phyloP scores from a whole-genome alignment of 2,329 filamentous ascomycete species.

The Bipolaris cookei region DNA sequence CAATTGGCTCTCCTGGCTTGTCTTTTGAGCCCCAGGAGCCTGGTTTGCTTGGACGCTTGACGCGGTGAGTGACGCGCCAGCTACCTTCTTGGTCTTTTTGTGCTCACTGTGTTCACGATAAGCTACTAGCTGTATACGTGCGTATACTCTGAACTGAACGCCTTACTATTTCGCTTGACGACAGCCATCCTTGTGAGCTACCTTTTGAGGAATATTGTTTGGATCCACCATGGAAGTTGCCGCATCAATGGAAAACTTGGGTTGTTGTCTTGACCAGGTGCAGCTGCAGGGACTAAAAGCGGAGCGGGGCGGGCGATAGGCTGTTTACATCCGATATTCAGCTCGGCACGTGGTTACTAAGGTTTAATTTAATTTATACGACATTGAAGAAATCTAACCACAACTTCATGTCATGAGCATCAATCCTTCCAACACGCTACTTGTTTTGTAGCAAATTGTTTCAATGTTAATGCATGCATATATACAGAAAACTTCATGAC shows the following conservation, averaged over 20 bases:
- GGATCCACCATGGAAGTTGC: neutral
- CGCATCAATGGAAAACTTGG: neutral
- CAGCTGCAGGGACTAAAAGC: too few relatives aligned
- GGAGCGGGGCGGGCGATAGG: too few relatives aligned
- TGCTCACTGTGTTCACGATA: neutral
- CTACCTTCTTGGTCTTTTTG: neutral
- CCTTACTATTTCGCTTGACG: neutral
- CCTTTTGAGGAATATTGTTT: neutral
- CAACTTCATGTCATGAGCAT: too few relatives aligned
- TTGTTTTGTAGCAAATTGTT: too few relatives aligned
- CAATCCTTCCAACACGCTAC: too few relatives aligned
- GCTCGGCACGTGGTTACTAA: too few relatives aligned
- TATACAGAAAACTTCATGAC: too few relatives aligned
- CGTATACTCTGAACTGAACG: neutral
- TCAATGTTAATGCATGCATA: too few relatives aligned
- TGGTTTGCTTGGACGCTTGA: neutral
- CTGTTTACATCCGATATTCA: too few relatives aligned
- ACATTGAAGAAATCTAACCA: too few relatives aligned
- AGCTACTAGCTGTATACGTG: neutral
- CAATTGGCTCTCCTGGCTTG: neutral
- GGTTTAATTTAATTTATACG: too few relatives aligned
- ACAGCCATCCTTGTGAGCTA: neutral
- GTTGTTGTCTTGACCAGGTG: neutral
- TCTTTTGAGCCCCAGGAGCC: neutral
- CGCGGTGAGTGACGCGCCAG: neutral